Base-by-base conservation (phyloP, 768 basidiomycete genomes). In the Rhodotorula kratochvilovae region DNA sequence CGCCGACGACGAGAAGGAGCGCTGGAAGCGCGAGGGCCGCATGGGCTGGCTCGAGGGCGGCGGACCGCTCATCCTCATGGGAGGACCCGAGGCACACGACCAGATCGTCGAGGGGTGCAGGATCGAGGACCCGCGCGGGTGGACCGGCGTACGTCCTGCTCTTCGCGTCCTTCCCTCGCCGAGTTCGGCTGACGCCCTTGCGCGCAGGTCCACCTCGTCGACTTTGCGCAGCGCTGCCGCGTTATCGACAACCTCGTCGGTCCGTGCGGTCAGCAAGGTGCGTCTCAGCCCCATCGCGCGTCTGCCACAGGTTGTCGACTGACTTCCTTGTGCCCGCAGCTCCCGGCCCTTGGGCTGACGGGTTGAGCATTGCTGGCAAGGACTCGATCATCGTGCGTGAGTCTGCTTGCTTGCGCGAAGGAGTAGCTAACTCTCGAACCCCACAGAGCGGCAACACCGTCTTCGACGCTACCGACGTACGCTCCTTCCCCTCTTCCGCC, bases 261-360 rank as follows among this genome's bases (percentile, higher is more conserved):
- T 0, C 71, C 72, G 5, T 76, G 64, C 39, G 72, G 75, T 5
- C 71, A 76, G 33, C 66, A 76, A 56, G 68, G 71, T 72, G 15
- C 43, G 54, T 12, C 5, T 3, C 27, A 12, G 10, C 21, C 15
- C 11, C 2, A 35, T 11, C 11, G 45, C 17, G 15, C 16, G 0
- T 11, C n/a, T n/a, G n/a, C n/a, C n/a, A n/a, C n/a, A n/a, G 29
- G 12, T 3, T 13, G 29, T 33, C 56, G 19, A 42, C 27, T 31
- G 62, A 7, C 0, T n/a, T 17, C 19, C 2, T 1, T 29, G 2
- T 31, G 1, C 0, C 21, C 11, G 77, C 80, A 27, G 81, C 81
- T 11, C 80, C 82, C 36, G 82, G 81, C 65, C 83, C 82, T 0
- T 77, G 83, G 54, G 82, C 82, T 5, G 82, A 82, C 62, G 83